Evolutionary conservation across 371 early-diverging fungal genomes (phyloP).

Genomic region (Lichtheimia ornata): DNA sequence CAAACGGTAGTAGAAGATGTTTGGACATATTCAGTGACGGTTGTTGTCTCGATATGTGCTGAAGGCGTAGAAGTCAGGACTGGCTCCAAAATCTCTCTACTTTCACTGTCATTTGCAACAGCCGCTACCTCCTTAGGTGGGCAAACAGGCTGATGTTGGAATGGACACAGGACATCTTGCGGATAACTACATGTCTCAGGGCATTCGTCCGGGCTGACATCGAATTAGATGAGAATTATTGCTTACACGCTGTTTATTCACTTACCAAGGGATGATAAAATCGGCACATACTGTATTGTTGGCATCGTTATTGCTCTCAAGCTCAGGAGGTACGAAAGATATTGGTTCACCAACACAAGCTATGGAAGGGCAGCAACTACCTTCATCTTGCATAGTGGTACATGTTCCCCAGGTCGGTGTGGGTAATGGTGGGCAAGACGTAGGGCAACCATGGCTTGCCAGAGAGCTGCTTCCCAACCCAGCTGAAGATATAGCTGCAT

Average conservation of each 20-base stretch:
- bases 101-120: too few species aligned
- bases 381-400: not conserved
- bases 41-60: not conserved
- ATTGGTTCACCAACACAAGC: constrained; percentile 10
- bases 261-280: constrained; percentile 21
- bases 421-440: constrained; percentile 1
- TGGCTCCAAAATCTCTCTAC: too few species aligned
- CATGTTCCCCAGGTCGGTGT: constrained; percentile 14
- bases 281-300: constrained; percentile 11
- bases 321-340: not conserved
- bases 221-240: not conserved
- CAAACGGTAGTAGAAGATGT: not conserved
- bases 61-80: too few species aligned
- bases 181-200: constrained; percentile 25
- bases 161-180: constrained; percentile 22
- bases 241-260: not conserved
- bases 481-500: too few species aligned
- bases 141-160: constrained; percentile 17
- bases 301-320: not conserved
- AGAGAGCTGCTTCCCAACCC: not conserved
- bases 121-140: not conserved
- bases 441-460: not conserved
- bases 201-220: constrained; percentile 27
- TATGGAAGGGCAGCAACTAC: constrained; percentile 12
- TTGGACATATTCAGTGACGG: not conserved